phyloP scores from a whole-genome alignment of 331 rosid genomes.

The Phaseolus coccineus region DNA sequence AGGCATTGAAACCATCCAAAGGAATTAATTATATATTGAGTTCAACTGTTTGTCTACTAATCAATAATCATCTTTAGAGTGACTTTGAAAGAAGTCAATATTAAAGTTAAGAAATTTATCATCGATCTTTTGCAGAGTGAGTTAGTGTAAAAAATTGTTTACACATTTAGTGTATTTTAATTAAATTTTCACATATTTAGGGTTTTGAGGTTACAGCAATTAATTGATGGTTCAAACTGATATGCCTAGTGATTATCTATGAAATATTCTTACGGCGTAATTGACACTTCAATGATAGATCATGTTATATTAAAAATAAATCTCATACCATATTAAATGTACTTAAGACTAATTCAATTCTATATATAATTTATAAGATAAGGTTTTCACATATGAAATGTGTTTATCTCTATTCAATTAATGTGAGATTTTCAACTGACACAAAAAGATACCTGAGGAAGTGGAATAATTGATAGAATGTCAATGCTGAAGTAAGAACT shows the following conservation, averaged over 20 bases:
- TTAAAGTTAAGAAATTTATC: neutral
- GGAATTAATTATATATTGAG: no score
- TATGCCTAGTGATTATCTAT: neutral
- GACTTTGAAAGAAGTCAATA: neutral
- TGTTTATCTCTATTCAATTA: no score
- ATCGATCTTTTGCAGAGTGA: neutral
- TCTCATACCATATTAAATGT: no score
- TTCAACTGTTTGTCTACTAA: no score
- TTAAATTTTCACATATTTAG: neutral
- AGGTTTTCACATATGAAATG: no score
- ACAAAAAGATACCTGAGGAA: constrained; percentile 63
- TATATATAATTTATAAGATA: no score
- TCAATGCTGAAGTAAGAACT: constrained; percentile 72
- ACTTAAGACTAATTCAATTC: no score
- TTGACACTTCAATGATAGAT: neutral
- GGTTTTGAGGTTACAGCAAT: neutral
- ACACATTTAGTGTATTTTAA: neutral
- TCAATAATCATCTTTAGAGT: neutral
- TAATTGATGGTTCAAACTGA: neutral
- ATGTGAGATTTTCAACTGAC: no score
- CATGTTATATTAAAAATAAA: neutral
- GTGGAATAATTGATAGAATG: constrained; percentile 80
- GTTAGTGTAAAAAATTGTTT: neutral
- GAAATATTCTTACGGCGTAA: neutral
- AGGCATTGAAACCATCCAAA: no score